These are phyloP conservation scores for Lepiota subincarnata DNA, from an alignment of 768 basidiomycete genomes.

Conservation along the genomic window DNA sequence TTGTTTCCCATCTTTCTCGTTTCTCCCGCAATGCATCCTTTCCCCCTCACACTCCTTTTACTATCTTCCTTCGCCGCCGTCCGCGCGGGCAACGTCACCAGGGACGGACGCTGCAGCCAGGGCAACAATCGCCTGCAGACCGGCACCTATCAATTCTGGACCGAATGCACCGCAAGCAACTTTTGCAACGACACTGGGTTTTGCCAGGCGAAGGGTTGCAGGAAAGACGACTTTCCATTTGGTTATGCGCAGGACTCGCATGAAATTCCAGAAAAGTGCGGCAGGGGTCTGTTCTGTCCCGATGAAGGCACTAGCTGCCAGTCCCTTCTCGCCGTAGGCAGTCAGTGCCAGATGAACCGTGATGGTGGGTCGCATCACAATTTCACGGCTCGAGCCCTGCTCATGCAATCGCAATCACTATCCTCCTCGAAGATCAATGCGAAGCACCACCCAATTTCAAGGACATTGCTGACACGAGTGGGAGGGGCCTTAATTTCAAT, in stretches of 20 bases:
- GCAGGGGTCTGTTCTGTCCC: slow-evolving; percentile 68
- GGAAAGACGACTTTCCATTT: slow-evolving; percentile 75
- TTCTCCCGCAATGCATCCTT: slow-evolving; percentile 20
- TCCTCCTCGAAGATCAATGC: slow-evolving; percentile 68
- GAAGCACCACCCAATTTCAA: slow-evolving; percentile 59
- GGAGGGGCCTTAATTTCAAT: slow-evolving; percentile 70
- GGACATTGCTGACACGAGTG: slow-evolving; percentile 59
- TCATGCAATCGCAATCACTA: neutral
- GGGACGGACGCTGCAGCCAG: slow-evolving; percentile 46
- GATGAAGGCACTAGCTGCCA: slow-evolving; percentile 78
- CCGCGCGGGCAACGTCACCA: slow-evolving; percentile 42
- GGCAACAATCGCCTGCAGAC: slow-evolving; percentile 63
- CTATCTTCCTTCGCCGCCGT: slow-evolving; percentile 36
- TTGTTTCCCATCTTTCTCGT: slow-evolving; percentile 13
- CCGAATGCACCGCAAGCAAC: slow-evolving; percentile 68
- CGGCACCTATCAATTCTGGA: slow-evolving; percentile 77
- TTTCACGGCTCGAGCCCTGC: neutral
- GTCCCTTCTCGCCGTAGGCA: slow-evolving; percentile 52
- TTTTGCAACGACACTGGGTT: slow-evolving; percentile 53
- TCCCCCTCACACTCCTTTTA: slow-evolving; percentile 51
- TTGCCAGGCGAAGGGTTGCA: slow-evolving; percentile 66
- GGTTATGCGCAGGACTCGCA: slow-evolving; percentile 45
- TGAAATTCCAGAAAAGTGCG: slow-evolving; percentile 58
- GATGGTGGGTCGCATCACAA: slow-evolving; percentile 53
- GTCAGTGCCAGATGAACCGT: slow-evolving; percentile 79